phyloP scores from a whole-genome alignment of 495 filamentous ascomycete genomes.

The Staphylotrichum longicolle region DNA sequence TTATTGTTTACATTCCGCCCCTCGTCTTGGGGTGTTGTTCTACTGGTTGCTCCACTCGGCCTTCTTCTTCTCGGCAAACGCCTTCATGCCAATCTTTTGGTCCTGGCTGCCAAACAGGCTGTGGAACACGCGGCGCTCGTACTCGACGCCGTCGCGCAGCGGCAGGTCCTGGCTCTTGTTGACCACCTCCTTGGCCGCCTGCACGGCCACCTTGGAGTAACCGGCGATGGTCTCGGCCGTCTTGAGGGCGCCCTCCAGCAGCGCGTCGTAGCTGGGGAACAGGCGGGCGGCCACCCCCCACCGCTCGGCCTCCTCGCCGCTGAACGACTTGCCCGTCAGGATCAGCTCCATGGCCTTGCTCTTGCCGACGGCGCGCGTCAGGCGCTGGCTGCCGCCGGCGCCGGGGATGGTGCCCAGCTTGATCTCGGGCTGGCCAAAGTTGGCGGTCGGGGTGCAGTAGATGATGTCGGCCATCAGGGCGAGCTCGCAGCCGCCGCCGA shows the following conservation, averaged over 20 bases:
- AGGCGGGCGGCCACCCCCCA: constrained; percentile 88
- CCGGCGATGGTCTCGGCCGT: constrained; percentile 88
- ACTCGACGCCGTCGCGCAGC: constrained; percentile 88
- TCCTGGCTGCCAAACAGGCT: constrained; percentile 87
- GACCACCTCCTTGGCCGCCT: constrained; percentile 95
- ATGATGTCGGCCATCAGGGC: constrained; percentile 97
- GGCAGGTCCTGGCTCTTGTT: constrained; percentile 92
- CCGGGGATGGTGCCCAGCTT: constrained; percentile 90
- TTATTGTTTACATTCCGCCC: not conserved
- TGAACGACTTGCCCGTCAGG: constrained; percentile 79
- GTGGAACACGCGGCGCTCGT: constrained; percentile 90
- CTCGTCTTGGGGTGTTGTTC: not conserved
- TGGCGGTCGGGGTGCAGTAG: constrained; percentile 78
- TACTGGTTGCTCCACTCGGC: constrained; percentile 86
- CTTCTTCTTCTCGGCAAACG: constrained; percentile 93
- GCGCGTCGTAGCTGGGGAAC: constrained; percentile 76
- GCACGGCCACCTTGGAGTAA: constrained; percentile 73
- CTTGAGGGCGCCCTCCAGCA: constrained; percentile 71
- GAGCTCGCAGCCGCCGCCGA: constrained; percentile 94
- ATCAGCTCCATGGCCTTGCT: constrained; percentile 90
- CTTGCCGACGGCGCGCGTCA: constrained; percentile 87
- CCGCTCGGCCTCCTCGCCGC: constrained; percentile 72
- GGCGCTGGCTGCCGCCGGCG: constrained; percentile 85
- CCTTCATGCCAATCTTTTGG: constrained; percentile 96
- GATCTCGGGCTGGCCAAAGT: constrained; percentile 96